Evolutionary conservation across 495 filamentous ascomycete genomes (phyloP), one percentile per base, ranked within the genome.

Genomic region (Aspergillus cavernicola): DNA sequence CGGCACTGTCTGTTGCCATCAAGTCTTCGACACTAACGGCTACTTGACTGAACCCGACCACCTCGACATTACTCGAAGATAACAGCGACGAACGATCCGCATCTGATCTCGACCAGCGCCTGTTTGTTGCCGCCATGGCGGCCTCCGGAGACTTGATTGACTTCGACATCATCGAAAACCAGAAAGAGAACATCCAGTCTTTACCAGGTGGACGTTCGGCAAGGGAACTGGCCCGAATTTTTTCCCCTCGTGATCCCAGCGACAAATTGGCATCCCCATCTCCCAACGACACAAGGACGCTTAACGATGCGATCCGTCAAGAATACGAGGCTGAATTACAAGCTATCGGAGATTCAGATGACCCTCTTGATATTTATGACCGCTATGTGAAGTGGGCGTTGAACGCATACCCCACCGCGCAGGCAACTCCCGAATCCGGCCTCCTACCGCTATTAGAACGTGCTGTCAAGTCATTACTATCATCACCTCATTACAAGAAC

Each of bases 151-250:
- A 86, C 57, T 67, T 84, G 15, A 88, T 96, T 64, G 82, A 95
- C 69, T 97, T 98, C 77, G 87, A 95, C 55, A 83, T 97, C 55
- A 97, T 98, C 72, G 93, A 98, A 67, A 80, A 79, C 37, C 91
- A 96, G 63, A 98, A 98, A 71, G 93, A 98, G 70, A 97, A 98
- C 64, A 95, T 97, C 36, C 91, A 96, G 64, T 86, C 92, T 11
- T 79, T 97, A 33, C 89, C 95, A 2, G 86, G 89, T 41, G 93
- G 93, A 31, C 84, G 93, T 48, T 97, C 92, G 26, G 93, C 93
- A 13, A 86, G 85, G 71, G 88, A 90, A 15, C 84, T 98, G 26
- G 92, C 85, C n/a, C 81, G 84, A 33, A 82, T 92, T 42, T 93
- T 90, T 73, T 88, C 89, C 26, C 82, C 83, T 4, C 67, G 71